Evolutionary conservation across 2,329 filamentous ascomycete genomes (phyloP).

Genomic region (Colletotrichum sp.): DNA sequence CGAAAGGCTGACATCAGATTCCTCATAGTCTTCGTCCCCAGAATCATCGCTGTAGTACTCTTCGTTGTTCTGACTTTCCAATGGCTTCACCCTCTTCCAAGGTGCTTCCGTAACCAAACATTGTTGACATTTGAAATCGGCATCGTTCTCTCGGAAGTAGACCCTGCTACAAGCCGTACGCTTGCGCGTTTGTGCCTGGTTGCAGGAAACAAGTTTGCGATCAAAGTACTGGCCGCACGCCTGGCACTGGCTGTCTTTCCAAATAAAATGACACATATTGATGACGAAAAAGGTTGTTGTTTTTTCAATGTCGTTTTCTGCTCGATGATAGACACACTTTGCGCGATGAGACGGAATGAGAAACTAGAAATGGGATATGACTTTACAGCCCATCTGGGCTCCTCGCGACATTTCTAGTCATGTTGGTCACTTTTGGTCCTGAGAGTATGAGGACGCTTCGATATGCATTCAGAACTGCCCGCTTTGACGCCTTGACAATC

Average conservation of each 20-base stretch:
- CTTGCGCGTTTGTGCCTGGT: neutral
- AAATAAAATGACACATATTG: neutral
- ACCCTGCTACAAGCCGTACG: neutral
- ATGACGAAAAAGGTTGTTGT: neutral
- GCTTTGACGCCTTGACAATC: neutral
- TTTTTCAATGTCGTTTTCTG: neutral
- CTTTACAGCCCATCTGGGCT: fast-evolving
- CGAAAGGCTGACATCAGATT: neutral
- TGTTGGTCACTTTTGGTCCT: neutral
- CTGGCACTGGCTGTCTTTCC: neutral
- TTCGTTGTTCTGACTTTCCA: neutral
- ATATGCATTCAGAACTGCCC: neutral
- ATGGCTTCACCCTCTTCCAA: neutral
- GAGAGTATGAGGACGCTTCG: neutral
- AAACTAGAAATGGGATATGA: neutral
- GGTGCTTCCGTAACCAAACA: neutral
- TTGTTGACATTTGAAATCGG: neutral
- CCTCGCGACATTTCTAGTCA: neutral
- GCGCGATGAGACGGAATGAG: neutral
- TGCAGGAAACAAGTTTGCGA: neutral
- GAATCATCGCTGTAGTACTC: neutral
- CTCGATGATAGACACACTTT: neutral
- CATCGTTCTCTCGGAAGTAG: neutral
- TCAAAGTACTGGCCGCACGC: neutral
- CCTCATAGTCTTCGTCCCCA: neutral